Percentiles rank a stretch among this genome's conserved stretches.
Conservation (phyloP, 345 rosid species). For the Populus euphratica region DNA sequence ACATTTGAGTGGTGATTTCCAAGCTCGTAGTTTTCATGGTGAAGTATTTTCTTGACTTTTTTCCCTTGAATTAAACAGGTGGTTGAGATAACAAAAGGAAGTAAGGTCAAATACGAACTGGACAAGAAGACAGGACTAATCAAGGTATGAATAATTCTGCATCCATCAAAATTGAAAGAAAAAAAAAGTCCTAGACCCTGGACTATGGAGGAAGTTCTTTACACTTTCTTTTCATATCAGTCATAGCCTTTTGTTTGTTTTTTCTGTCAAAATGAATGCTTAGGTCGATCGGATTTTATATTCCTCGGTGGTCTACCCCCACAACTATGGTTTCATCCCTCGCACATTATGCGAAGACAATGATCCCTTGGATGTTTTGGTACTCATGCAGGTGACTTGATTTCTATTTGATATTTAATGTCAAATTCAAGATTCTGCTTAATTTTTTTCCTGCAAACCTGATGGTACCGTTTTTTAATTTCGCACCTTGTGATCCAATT, state of each 20-base stretch:
- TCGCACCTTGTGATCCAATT: slow-evolving; percentile 1
- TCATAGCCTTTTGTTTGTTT: slow-evolving; percentile 5
- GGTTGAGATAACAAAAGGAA: slow-evolving; percentile 94
- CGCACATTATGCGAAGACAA: slow-evolving; percentile 93
- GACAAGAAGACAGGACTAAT: slow-evolving; percentile 95
- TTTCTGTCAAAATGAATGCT: slow-evolving; percentile 15
- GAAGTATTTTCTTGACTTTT: background rate
- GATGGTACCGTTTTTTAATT: background rate
- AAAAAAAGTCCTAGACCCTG: background rate
- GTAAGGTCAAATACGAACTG: slow-evolving; percentile 95
- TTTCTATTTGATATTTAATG: background rate
- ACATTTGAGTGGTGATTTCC: background rate
- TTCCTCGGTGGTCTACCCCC: slow-evolving; percentile 98
- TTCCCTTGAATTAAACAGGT: slow-evolving; percentile 42
- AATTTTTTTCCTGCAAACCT: background rate
- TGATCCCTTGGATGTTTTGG: slow-evolving; percentile 89
- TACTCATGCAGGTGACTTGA: slow-evolving; percentile 81
- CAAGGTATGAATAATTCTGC: slow-evolving; percentile 41
- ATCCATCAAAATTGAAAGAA: background rate
- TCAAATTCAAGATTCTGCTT: background rate
- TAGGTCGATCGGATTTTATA: slow-evolving; percentile 84
- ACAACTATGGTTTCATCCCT: slow-evolving; percentile 96
- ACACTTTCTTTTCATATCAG: background rate
- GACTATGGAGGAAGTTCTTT: background rate
- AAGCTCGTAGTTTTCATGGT: background rate